phyloP scores from a whole-genome alignment of 2,329 filamentous ascomycete species.

The Claviceps maximensis region DNA sequence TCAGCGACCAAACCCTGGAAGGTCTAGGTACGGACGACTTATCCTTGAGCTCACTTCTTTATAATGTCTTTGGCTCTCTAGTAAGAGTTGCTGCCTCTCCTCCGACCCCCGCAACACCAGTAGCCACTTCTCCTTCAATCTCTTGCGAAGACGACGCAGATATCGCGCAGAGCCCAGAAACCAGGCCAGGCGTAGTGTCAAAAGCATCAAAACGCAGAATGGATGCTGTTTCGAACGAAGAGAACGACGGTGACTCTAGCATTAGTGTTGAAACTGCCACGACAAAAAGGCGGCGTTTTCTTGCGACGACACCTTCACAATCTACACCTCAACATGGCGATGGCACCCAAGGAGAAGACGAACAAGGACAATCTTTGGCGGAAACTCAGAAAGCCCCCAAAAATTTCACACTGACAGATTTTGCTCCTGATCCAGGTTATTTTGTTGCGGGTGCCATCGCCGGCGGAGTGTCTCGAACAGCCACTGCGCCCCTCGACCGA shows the following conservation, averaged over 20 bases:
- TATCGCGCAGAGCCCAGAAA: background rate
- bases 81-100: slow-evolving; percentile 47
- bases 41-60: slow-evolving; percentile 42
- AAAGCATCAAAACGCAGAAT: slow-evolving; percentile 7
- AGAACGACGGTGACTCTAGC: slow-evolving; percentile 9
- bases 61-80: slow-evolving; percentile 63
- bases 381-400: slow-evolving; percentile 20
- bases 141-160: background rate
- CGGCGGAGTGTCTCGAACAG: slow-evolving; percentile 87
- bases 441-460: slow-evolving; percentile 91
- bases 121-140: background rate
- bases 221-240: slow-evolving; percentile 4
- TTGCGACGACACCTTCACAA: slow-evolving; percentile 11
- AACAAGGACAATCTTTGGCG: slow-evolving; percentile 20
- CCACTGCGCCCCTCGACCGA: slow-evolving; percentile 89
- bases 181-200: background rate
- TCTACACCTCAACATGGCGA: slow-evolving; percentile 17
- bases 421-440: slow-evolving; percentile 86
- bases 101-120: slow-evolving; percentile 19
- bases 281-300: slow-evolving; percentile 12
- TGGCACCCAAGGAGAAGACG: slow-evolving; percentile 20
- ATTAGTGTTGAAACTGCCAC: slow-evolving; percentile 13
- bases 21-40: slow-evolving; percentile 76
- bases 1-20: slow-evolving; percentile 82
- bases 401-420: slow-evolving; percentile 46